Evolutionary conservation across 768 basidiomycete genomes (phyloP).

Genomic region (Multifurca ochricompacta): DNA sequence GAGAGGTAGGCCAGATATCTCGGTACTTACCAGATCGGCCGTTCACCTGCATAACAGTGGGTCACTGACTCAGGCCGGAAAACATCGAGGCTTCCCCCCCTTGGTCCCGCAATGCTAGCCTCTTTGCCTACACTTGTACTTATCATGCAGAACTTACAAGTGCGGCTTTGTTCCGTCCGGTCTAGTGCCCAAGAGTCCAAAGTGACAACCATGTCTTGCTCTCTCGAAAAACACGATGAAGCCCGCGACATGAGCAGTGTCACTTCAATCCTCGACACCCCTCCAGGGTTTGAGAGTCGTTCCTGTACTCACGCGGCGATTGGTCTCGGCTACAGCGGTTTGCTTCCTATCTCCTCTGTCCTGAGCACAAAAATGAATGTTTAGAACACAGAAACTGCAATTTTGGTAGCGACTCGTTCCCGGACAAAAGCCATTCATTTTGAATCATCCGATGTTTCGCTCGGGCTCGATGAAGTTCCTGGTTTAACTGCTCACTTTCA

Average conservation of each 20-base stretch:
- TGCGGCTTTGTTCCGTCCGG: constrained; percentile 7
- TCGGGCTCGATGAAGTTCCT: constrained; percentile 8
- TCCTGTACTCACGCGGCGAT: constrained; percentile 16
- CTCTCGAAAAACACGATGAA: constrained; percentile 16
- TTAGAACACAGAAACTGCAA: constrained; percentile 10
- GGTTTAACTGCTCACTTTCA: constrained; percentile 8
- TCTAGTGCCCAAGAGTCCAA: neutral
- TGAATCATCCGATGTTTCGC: constrained; percentile 1
- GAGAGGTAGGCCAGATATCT: constrained; percentile 41
- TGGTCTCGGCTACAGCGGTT: constrained; percentile 19
- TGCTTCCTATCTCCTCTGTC: neutral
- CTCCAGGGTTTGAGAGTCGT: constrained; percentile 2
- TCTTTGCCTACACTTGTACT: constrained; percentile 14
- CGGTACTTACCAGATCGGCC: neutral
- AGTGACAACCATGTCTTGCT: constrained; percentile 14
- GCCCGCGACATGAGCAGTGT: neutral
- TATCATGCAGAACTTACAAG: constrained; percentile 17
- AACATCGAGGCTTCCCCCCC: constrained; percentile 17
- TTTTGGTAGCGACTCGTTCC: constrained; percentile 20
- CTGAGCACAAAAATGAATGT: neutral
- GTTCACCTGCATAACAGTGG: constrained; percentile 13
- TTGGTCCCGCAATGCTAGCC: constrained; percentile 14
- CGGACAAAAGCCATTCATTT: constrained; percentile 2
- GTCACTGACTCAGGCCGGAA: neutral
- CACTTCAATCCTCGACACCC: neutral